A percentile compares a stretch with the other conserved stretches of the same genome.
These are phyloP conservation scores for Rhodotorula paludigena DNA, from an alignment of 768 basidiomycete genomes.

Conservation along the genomic window DNA sequence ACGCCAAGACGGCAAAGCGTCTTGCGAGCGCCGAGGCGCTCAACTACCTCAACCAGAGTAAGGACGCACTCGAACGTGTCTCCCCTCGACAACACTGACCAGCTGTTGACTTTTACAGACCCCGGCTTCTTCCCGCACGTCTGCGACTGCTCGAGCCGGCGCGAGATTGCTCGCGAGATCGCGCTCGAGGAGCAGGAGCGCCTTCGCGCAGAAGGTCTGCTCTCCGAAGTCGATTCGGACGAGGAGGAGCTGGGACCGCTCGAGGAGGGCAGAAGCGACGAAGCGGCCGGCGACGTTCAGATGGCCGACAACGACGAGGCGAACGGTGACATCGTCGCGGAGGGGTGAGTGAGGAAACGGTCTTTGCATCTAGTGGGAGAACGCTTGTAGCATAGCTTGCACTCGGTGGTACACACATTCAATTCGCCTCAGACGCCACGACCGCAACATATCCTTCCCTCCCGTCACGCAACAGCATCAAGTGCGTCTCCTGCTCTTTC, in stretches of 20 bases:
- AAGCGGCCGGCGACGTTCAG: no score
- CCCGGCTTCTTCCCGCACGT: slow-evolving; percentile 4
- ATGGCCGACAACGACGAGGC: no score
- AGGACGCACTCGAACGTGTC: neutral
- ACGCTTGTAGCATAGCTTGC: no score
- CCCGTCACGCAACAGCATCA: no score
- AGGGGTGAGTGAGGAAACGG: no score
- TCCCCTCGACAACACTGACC: neutral
- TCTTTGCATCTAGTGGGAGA: no score
- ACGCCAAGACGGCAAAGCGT: slow-evolving; percentile 19
- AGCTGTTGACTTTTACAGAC: neutral
- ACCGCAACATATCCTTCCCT: no score
- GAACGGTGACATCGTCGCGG: no score
- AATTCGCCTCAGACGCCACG: no score
- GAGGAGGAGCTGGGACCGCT: neutral
- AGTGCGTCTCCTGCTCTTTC: no score
- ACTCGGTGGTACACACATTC: no score
- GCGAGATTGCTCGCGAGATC: neutral
- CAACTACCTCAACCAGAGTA: slow-evolving; percentile 4
- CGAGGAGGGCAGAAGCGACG: no score
- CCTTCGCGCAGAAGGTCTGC: neutral
- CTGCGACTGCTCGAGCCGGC: slow-evolving; percentile 2
- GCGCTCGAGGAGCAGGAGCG: neutral
- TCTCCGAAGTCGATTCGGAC: neutral
- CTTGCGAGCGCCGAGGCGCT: slow-evolving; percentile 3